Conservation (phyloP, 495 filamentous ascomycete genomes). For the Talaromyces nanjingensis region DNA sequence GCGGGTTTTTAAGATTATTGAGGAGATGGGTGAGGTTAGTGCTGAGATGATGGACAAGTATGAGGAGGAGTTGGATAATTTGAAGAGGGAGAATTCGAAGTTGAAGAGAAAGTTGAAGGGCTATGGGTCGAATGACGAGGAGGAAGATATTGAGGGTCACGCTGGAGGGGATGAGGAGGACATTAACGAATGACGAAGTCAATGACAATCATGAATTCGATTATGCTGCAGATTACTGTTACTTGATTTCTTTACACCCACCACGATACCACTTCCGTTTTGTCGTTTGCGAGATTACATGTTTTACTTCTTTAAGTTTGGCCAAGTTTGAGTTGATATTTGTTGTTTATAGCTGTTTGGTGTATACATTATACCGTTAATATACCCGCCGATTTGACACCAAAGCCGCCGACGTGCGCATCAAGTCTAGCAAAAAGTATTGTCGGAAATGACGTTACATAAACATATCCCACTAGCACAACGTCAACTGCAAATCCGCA, state of each 20-base stretch:
- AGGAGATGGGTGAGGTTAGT: constrained; percentile 54
- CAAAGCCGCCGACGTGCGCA: not conserved
- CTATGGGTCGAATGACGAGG: constrained; percentile 4
- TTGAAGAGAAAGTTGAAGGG: constrained; percentile 29
- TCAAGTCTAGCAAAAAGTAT: not conserved
- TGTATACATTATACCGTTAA: not conserved
- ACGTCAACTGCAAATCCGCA: constrained; percentile 27
- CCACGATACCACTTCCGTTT: not conserved
- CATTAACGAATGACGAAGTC: constrained; percentile 1
- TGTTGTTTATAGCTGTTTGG: not conserved
- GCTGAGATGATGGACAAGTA: constrained; percentile 46
- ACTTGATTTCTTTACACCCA: not conserved
- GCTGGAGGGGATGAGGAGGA: constrained; percentile 4
- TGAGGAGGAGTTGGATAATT: constrained; percentile 28
- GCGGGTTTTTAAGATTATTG: constrained; percentile 62
- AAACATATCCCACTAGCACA: constrained; percentile 17
- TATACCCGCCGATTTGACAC: not conserved
- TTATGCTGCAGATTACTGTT: not conserved
- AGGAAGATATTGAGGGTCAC: constrained; percentile 11
- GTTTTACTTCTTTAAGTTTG: not conserved
- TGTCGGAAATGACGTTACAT: not conserved
- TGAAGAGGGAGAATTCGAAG: constrained; percentile 40
- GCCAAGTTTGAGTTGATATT: not conserved
- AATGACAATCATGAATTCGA: not conserved
- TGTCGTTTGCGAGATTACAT: not conserved